phyloP scores from a whole-genome alignment of 2,329 filamentous ascomycete species.

The Ascochyta koolunga region DNA sequence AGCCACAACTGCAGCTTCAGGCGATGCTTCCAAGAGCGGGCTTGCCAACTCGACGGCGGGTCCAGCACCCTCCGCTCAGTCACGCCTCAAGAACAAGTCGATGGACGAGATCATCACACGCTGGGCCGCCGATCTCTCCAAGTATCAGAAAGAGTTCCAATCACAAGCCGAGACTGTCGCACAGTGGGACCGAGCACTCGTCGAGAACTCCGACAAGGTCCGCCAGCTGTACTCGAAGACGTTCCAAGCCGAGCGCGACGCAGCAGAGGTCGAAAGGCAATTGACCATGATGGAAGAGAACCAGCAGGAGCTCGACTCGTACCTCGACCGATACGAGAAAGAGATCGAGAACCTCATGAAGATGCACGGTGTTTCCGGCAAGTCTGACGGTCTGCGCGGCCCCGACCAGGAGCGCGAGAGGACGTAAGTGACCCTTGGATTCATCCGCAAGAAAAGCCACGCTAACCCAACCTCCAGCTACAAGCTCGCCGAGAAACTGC shows the following conservation, averaged over 20 bases:
- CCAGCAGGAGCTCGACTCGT: conserved; percentile 86
- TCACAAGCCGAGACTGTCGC: conserved; percentile 86
- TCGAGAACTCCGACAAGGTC: conserved; percentile 94
- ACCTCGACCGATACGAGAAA: conserved; percentile 88
- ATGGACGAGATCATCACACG: conserved; percentile 99
- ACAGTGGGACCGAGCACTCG: conserved; percentile 87
- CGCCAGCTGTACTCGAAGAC: conserved; percentile 90
- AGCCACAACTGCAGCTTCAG: conserved; percentile 23
- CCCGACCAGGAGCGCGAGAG: conserved; percentile 95
- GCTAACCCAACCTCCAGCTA: conserved; percentile 56
- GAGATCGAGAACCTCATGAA: conserved; percentile 93
- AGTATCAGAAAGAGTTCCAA: conserved; percentile 97
- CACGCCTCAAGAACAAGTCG: conserved; percentile 94
- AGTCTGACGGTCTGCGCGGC: conserved; percentile 76
- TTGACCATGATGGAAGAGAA: conserved; percentile 87
- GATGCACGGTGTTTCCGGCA: conserved; percentile 70
- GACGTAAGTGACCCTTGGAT: conserved; percentile 63
- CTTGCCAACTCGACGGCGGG: conserved; percentile 79
- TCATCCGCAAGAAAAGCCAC: not conserved
- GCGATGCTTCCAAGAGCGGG: conserved; percentile 39
- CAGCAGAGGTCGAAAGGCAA: conserved; percentile 91
- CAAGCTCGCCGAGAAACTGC: conserved; percentile 91
- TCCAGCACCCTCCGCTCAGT: conserved; percentile 78
- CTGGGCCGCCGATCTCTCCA: conserved; percentile 93
- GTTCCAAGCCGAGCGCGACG: conserved; percentile 91